phyloP scores from a whole-genome alignment of 73 alveolate genomes.

The Breviolum minutum region DNA sequence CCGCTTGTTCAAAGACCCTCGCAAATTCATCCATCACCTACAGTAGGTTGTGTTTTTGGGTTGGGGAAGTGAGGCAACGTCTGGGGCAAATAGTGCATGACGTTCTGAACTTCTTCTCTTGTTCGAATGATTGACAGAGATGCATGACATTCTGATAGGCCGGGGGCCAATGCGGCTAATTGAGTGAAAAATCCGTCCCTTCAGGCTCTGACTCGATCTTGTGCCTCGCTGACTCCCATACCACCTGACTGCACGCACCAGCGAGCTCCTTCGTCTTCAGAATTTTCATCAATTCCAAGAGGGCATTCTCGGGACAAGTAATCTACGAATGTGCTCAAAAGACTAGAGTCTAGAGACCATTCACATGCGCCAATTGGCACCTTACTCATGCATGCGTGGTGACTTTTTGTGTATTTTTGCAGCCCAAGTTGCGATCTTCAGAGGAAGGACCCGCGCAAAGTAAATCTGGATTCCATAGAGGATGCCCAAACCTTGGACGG shows the following conservation, averaged over 20 bases:
- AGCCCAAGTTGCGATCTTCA: slow-evolving; percentile 16
- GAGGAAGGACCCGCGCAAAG: slow-evolving; percentile 58
- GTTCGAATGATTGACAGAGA: not conserved
- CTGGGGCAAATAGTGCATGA: too few species aligned
- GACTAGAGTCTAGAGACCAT: too few species aligned
- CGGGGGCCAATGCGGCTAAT: not conserved
- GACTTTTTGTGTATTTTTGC: not conserved
- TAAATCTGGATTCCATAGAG: slow-evolving; percentile 56
- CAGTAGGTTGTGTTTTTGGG: too few species aligned
- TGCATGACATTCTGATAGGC: not conserved
- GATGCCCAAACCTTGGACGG: slow-evolving; percentile 48
- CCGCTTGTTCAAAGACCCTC: slow-evolving; percentile 48
- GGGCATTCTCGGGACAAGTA: not conserved
- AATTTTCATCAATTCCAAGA: too few species aligned
- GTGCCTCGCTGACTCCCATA: slow-evolving; percentile 54
- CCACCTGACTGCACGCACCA: slow-evolving; percentile 56
- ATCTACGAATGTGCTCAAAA: not conserved
- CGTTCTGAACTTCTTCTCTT: not conserved
- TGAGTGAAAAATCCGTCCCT: not conserved
- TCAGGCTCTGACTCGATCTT: not conserved
- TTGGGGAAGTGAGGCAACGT: too few species aligned
- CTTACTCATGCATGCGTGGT: too few species aligned
- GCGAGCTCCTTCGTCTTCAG: slow-evolving; percentile 1
- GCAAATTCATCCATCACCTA: slow-evolving; percentile 33
- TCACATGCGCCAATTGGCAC: too few species aligned